Percentiles rank a stretch among this genome's conserved stretches.
phyloP scores from a whole-genome alignment of 2,329 filamentous ascomycete species.

The Chaetomiaceae sp. region DNA sequence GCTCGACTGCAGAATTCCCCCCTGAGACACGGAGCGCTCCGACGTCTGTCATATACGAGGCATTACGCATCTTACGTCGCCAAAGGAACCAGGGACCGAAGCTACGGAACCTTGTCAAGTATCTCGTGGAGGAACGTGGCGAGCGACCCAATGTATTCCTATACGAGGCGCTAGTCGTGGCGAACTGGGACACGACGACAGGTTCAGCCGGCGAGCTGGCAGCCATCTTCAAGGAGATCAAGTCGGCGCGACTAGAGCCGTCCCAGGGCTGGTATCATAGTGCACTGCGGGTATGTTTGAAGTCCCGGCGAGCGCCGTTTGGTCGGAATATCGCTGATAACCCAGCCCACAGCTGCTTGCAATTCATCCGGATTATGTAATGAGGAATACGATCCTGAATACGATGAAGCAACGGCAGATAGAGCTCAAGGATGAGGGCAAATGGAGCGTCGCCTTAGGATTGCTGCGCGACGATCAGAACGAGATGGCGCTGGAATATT shows the following conservation, averaged over 20 bases:
- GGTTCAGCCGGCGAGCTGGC: slow-evolving; percentile 64
- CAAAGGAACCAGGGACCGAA: slow-evolving; percentile 35
- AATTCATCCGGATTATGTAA: slow-evolving; percentile 79
- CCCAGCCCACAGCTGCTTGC: slow-evolving; percentile 54
- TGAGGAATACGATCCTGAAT: slow-evolving; percentile 66
- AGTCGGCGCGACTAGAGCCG: slow-evolving; percentile 52
- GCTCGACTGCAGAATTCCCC: not conserved
- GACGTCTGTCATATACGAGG: slow-evolving; percentile 44
- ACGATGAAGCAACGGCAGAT: slow-evolving; percentile 74
- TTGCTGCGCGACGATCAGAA: slow-evolving; percentile 76
- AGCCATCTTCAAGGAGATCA: slow-evolving; percentile 70
- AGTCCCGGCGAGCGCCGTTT: not conserved
- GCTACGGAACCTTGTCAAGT: slow-evolving; percentile 47
- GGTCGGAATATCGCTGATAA: slow-evolving; percentile 16
- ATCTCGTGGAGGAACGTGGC: slow-evolving; percentile 53
- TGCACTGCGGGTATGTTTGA: slow-evolving; percentile 56
- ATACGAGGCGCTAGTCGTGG: slow-evolving; percentile 71
- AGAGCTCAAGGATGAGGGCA: slow-evolving; percentile 55
- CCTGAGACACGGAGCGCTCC: not conserved
- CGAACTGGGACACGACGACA: slow-evolving; percentile 57
- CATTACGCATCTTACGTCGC: slow-evolving; percentile 38
- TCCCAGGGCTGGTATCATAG: slow-evolving; percentile 67
- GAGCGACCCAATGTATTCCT: slow-evolving; percentile 54
- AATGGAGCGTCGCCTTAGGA: slow-evolving; percentile 65
- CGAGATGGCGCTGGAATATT: slow-evolving; percentile 69